phyloP scores from a whole-genome alignment of 2,329 filamentous ascomycete species.

The Colletotrichum gloeosporioides region DNA sequence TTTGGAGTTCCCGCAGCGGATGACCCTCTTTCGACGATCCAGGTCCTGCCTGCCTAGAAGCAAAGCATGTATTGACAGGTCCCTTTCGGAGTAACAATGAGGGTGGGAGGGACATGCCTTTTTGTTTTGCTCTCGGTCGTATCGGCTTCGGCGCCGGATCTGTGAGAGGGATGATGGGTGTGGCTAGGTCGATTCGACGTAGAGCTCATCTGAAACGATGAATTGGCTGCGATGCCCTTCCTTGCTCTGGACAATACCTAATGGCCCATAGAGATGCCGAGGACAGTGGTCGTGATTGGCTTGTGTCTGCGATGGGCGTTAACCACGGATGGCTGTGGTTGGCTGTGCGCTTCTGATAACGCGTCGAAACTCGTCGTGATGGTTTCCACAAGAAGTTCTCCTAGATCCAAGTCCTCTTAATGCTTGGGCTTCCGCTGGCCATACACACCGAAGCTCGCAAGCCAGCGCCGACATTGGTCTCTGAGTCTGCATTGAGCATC shows the following conservation, averaged over 20 bases:
- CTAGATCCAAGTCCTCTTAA: neutral
- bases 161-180: neutral
- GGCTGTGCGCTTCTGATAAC: neutral
- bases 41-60: neutral
- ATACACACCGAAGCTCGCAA: neutral
- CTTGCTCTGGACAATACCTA: neutral
- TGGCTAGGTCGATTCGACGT: neutral
- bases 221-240: neutral
- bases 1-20: neutral
- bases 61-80: neutral
- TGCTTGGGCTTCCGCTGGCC: neutral
- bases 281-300: neutral
- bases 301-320: neutral
- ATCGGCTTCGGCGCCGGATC: neutral
- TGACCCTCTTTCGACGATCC: neutral
- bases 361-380: neutral
- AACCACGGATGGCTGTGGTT: neutral
- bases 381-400: neutral
- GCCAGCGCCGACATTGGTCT: neutral
- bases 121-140: neutral
- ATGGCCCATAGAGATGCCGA: neutral
- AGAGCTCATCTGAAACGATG: slow-evolving; percentile 6
- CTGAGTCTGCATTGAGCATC: neutral
- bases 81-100: neutral
- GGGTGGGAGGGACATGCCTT: neutral